Evolutionary conservation across 2,329 filamentous ascomycete species (phyloP).

Genomic region (Plectosphaerella cucumerina): DNA sequence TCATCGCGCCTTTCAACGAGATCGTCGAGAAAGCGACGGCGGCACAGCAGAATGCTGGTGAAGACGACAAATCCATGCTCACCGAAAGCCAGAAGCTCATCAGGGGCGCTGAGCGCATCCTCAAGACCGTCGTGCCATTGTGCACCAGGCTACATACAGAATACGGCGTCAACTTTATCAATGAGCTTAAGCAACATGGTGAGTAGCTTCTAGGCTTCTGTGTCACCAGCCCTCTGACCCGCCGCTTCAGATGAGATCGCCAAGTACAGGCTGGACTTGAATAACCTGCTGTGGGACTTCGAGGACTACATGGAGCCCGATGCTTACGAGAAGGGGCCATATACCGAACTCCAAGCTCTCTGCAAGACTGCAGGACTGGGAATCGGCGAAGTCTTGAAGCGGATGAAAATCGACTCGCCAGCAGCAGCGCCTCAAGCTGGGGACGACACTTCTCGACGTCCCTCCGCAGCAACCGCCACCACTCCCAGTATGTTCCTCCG

Average conservation of each 20-base stretch:
- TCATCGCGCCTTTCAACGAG: conserved; percentile 47
- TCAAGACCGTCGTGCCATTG: conserved; percentile 47
- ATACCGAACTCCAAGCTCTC: conserved; percentile 40
- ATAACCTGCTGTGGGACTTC: conserved; percentile 51
- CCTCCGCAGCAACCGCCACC: no score
- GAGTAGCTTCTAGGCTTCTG: conserved; percentile 13
- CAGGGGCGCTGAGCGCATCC: conserved; percentile 43
- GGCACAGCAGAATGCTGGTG: conserved; percentile 43
- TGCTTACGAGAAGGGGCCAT: conserved; percentile 47
- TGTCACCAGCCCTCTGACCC: neutral
- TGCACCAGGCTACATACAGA: conserved; percentile 44
- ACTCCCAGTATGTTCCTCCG: no score
- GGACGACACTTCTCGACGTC: no score
- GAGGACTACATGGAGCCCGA: conserved; percentile 49
- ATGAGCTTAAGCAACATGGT: conserved; percentile 52
- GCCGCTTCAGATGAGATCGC: conserved; percentile 43
- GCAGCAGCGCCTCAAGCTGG: neutral
- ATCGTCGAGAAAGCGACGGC: conserved; percentile 46
- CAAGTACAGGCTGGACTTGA: conserved; percentile 40
- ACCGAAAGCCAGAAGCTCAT: conserved; percentile 43
- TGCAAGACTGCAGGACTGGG: conserved; percentile 44
- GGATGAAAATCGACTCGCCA: conserved; percentile 44
- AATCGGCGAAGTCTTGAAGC: conserved; percentile 46
- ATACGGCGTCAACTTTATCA: conserved; percentile 44
- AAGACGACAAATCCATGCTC: conserved; percentile 39